Evolutionary conservation across 441 rosid genomes (phyloP), one percentile per base, ranked within the genome.

Genomic region (Geranium incanum): DNA sequence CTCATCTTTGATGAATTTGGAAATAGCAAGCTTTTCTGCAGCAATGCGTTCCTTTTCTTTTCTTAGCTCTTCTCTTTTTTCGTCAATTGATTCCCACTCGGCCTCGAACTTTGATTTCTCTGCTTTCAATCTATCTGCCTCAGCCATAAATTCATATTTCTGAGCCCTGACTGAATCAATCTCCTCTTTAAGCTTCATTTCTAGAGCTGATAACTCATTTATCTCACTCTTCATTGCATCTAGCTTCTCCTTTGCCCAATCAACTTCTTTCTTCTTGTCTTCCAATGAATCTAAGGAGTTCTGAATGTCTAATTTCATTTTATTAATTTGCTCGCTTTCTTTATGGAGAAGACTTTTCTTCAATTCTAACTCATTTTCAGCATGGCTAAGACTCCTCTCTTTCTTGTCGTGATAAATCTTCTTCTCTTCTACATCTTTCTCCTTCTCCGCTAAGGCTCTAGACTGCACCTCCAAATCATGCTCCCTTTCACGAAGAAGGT

Each of bases 81-180:
- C 97, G 79, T 94, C 99, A 78, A 94, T 92, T 72, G 83, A 80
- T 78, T 94, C 98, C 99, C 99, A 94, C 79, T 94, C 99, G 70
- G 85, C 71, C 82, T 94, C 99, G 76, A 94, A 92, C 77, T 90
- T 87, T 41, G 87, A 88, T 78, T 94, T 94, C 81, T 94, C 99
- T 39, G 70, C 76, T 74, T 89, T 80, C 78, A 94, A 75, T 76
- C 81, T 86, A 75, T 94, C 97, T 37, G 85, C 97, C 81, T 94
- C 95, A 68, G 80, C 84, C 86, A 85, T 68, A 63, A 92, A 77
- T 75, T 94, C 97, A 72, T 84, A 80, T 81, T 86, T 90, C 73
- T 89, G 86, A 68, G 87, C 89, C 84, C 98, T 87, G 75, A 88
- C 75, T 63, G 70, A 76, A 78, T 94, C 98, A 72, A 94, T 84